Conservation (phyloP, 495 filamentous ascomycete species). For the Trichoderma asperelloides region DNA sequence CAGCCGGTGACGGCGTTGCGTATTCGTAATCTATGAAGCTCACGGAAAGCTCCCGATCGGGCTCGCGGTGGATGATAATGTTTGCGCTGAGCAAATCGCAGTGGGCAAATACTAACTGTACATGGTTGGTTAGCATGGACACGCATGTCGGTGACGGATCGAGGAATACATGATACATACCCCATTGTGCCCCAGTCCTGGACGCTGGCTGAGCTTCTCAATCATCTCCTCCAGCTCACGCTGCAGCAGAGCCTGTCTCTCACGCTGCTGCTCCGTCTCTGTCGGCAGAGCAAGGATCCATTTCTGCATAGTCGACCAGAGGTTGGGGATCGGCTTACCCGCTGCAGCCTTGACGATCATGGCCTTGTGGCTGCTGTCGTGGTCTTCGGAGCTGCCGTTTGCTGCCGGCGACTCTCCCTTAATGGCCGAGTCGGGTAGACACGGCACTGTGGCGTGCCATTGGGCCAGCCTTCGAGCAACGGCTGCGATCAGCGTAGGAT, state of each 20-base stretch:
- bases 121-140: slow-evolving; percentile 16
- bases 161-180: slow-evolving; percentile 44
- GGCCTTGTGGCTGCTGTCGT: slow-evolving; percentile 23
- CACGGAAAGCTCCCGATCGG: slow-evolving; percentile 41
- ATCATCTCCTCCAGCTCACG: slow-evolving; percentile 63
- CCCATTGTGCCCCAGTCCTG: slow-evolving; percentile 61
- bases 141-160: not conserved
- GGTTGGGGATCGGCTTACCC: slow-evolving; percentile 59
- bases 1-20: slow-evolving; percentile 83
- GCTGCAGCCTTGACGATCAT: slow-evolving; percentile 49
- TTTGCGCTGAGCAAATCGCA: slow-evolving; percentile 94
- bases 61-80: slow-evolving; percentile 70
- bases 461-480: slow-evolving; percentile 76
- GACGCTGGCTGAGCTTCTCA: slow-evolving; percentile 59
- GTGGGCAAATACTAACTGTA: slow-evolving; percentile 81
- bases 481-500: slow-evolving; percentile 63
- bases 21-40: slow-evolving; percentile 99
- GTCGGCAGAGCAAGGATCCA: slow-evolving; percentile 85
- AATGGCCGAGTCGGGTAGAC: slow-evolving; percentile 30
- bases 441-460: slow-evolving; percentile 84
- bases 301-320: slow-evolving; percentile 92
- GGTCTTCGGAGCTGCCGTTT: slow-evolving; percentile 13
- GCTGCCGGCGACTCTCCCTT: slow-evolving; percentile 17
- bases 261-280: slow-evolving; percentile 53
- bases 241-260: slow-evolving; percentile 59